A percentile compares a stretch with the other conserved stretches of the same genome.
Evolutionary conservation across 306 rosid species (phyloP).

Genomic region (Comarum palustre): DNA sequence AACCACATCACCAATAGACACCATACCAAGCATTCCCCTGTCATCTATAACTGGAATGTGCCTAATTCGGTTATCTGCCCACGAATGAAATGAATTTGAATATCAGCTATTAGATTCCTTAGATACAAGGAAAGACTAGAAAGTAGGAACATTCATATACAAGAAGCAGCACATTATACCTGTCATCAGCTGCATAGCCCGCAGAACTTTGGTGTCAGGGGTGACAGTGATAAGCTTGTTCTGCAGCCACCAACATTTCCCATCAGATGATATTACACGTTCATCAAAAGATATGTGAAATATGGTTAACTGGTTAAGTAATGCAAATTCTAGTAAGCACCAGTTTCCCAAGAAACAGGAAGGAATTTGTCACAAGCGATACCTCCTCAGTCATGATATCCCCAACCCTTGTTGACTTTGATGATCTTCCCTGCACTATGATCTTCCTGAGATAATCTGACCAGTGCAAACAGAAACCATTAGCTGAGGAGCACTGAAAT

Average conservation of each 20-base stretch:
- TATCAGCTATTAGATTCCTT: constrained; percentile 13
- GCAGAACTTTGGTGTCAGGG: constrained; percentile 78
- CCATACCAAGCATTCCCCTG: constrained; percentile 88
- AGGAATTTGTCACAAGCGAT: constrained; percentile 8
- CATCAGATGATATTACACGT: constrained; percentile 11
- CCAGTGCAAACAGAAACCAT: constrained; percentile 5
- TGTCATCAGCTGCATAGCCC: constrained; percentile 98
- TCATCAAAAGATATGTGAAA: neutral
- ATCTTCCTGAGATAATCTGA: constrained; percentile 96
- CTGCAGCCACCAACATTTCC: constrained; percentile 46
- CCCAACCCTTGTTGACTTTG: constrained; percentile 97
- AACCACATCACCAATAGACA: constrained; percentile 96
- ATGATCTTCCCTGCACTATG: constrained; percentile 97
- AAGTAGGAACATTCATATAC: neutral
- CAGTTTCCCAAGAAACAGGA: neutral
- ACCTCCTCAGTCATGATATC: constrained; percentile 99
- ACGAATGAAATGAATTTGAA: constrained; percentile 21
- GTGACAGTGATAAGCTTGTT: constrained; percentile 93
- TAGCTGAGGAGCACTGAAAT: neutral
- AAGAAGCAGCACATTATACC: constrained; percentile 43
- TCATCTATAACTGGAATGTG: constrained; percentile 87
- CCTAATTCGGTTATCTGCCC: constrained; percentile 84
- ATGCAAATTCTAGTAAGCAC: constrained; percentile 3
- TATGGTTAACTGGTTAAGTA: constrained; percentile 2
- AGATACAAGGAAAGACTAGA: neutral